Base-by-base conservation (phyloP, 2,329 filamentous ascomycete genomes). In the Tolypocladium album region DNA sequence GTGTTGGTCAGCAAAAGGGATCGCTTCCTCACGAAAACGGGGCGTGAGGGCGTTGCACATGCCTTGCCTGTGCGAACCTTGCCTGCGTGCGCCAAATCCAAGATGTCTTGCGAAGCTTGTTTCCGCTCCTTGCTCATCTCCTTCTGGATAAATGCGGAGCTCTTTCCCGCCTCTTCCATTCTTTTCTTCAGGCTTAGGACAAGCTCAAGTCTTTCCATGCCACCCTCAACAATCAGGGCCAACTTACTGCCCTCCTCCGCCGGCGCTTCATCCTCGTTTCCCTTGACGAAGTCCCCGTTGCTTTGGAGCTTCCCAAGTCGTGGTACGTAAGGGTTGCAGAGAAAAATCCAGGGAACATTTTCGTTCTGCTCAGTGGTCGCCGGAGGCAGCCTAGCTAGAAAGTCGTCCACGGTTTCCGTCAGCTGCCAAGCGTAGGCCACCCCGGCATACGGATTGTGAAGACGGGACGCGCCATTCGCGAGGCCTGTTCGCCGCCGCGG, bases 301-400 rank as follows among this genome's bases (percentile, higher is more conserved):
- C 71, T 69, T 36, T 68, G 65, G 9, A 60, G 62, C 60, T 71
- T 76, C 53, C 68, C 64, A 20, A 72, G 72, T 6, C 72, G 71
- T 4, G 70, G 68, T 62, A 76, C 76, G 67, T 81, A 81, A 0
- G 87, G 88, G 69, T 90, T 90, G 58, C 80, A 81, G 50, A 89
- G 82, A 76, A 82, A 91, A 56, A 96, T 90, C 88, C 89, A 94
- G 0, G 81, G 81, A 3, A 80, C 77, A 0, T 74, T 65, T 0
- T 67, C 67, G 1, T 71, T 72, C 4, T 74, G 70, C 2, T 76
- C 71, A 1, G 86, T 89, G 1, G 81, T 87, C 4, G 81, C 79
- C 0, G 90, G 89, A 0, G 88, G 87, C 0, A 92, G 76, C 11
- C 90, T 84, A 11, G 74, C 61, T 2, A 94, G 72, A 66, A 96